A percentile compares a stretch with the other conserved stretches of the same genome.
Conservation (phyloP, 2,329 filamentous ascomycete species). For the Scleromitrula shiraiana region DNA sequence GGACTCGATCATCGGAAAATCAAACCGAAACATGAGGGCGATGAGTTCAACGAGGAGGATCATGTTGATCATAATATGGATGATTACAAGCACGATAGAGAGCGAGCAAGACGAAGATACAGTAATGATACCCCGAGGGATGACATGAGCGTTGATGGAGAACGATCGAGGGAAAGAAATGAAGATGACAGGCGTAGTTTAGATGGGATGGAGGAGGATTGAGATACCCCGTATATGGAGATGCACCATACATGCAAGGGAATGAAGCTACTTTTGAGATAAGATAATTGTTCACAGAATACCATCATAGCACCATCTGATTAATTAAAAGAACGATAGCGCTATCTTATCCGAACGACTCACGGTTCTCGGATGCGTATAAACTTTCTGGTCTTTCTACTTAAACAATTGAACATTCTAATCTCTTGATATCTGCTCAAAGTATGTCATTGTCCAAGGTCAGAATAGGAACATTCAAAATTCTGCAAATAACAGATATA, state of each 20-base stretch:
- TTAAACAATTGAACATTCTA: no score
- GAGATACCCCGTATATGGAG: no score
- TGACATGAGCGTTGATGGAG: slow-evolving; percentile 14
- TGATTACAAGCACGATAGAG: background rate
- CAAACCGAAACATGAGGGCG: slow-evolving; percentile 11
- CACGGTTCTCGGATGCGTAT: no score
- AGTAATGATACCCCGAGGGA: slow-evolving; percentile 23
- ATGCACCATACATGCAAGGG: background rate
- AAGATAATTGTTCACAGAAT: no score
- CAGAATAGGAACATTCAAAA: no score
- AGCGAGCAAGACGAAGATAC: slow-evolving; percentile 12
- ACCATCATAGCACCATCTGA: no score
- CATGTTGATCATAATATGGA: slow-evolving; percentile 4
- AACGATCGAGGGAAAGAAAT: background rate
- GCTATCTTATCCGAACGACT: no score
- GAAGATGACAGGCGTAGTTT: slow-evolving; percentile 7
- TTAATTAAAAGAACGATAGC: no score
- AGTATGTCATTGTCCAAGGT: no score
- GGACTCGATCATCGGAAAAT: slow-evolving; percentile 15
- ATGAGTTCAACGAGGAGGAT: slow-evolving; percentile 7
- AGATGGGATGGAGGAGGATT: slow-evolving; percentile 18
- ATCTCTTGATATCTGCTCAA: no score
- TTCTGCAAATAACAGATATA: no score
- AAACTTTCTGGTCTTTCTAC: no score
- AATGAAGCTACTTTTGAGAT: background rate